These are phyloP conservation scores for Coemansia reversa DNA, from an alignment of 192 early-diverging fungal genomes.

Conservation along the genomic window DNA sequence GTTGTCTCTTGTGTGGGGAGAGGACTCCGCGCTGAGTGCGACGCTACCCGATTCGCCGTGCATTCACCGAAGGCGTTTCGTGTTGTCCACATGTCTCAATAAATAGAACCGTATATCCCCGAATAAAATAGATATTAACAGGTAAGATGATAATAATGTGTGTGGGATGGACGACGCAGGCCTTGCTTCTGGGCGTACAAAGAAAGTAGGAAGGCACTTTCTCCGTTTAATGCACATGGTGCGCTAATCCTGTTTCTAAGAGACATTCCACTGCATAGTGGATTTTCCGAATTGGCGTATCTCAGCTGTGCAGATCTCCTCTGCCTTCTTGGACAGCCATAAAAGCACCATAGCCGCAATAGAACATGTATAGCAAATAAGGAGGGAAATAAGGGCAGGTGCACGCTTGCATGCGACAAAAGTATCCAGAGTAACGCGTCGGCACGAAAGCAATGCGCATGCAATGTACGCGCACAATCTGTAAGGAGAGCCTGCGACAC, in stretches of 20 bases:
- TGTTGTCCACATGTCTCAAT: conserved; percentile 1
- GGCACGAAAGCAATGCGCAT: background rate
- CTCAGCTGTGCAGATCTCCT: background rate
- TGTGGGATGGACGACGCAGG: background rate
- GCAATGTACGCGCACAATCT: conserved; percentile 6
- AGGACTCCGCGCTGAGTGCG: background rate
- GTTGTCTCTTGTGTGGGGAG: background rate
- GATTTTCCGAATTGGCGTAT: background rate
- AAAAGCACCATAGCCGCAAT: background rate
- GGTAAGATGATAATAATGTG: background rate
- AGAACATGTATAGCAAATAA: background rate
- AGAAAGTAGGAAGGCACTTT: background rate
- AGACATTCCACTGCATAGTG: background rate
- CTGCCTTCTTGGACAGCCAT: background rate
- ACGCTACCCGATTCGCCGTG: background rate
- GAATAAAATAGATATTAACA: background rate
- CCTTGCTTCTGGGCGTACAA: background rate
- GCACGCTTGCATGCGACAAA: conserved; percentile 10
- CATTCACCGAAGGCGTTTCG: background rate
- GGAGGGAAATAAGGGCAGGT: background rate
- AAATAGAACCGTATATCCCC: background rate
- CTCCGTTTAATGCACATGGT: background rate
- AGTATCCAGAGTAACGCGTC: conserved; percentile 3
- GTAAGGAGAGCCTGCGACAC: background rate
- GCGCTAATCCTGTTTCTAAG: conserved; percentile 6